These are phyloP conservation scores for Penicillium arizonense DNA, from an alignment of 495 filamentous ascomycete genomes.

Conservation along the genomic window DNA sequence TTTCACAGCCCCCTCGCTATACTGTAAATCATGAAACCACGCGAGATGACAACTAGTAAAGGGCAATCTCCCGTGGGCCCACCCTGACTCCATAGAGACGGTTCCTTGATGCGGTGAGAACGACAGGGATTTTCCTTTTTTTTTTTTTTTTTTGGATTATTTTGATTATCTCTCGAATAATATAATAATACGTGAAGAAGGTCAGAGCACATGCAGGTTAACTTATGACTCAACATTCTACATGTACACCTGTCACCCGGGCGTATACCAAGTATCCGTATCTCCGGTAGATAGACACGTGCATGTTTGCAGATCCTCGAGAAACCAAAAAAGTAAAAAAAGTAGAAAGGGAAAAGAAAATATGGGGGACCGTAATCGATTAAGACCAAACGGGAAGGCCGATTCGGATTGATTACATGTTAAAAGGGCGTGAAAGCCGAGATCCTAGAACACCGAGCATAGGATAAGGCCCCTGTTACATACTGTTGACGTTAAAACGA, in stretches of 20 bases:
- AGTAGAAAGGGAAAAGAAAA: slow-evolving; percentile 6
- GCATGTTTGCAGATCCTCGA: slow-evolving; percentile 30
- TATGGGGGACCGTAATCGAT: neutral
- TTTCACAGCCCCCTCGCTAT: neutral
- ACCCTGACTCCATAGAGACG: slow-evolving; percentile 26
- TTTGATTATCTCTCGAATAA: neutral
- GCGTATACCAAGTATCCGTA: slow-evolving; percentile 5
- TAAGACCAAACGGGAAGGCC: slow-evolving; percentile 5
- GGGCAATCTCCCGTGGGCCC: slow-evolving; percentile 33
- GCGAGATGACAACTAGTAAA: slow-evolving; percentile 29
- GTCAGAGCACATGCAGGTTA: neutral
- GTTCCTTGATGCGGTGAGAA: slow-evolving; percentile 28
- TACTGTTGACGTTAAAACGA: too few species aligned
- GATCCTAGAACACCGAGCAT: slow-evolving; percentile 10
- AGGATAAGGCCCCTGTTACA: slow-evolving; percentile 3
- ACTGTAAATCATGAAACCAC: slow-evolving; percentile 28
- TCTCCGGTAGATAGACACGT: slow-evolving; percentile 21
- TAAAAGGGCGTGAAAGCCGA: slow-evolving; percentile 4
- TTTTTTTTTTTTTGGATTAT: neutral
- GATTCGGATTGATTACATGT: slow-evolving; percentile 12
- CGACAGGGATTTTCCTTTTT: slow-evolving; percentile 3
- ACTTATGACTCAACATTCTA: slow-evolving; percentile 9
- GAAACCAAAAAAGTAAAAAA: slow-evolving; percentile 10
- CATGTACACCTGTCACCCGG: neutral
- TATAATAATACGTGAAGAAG: neutral